These are phyloP conservation scores for Dimocarpus longan DNA, from an alignment of 345 rosid genomes.

Conservation along the genomic window DNA sequence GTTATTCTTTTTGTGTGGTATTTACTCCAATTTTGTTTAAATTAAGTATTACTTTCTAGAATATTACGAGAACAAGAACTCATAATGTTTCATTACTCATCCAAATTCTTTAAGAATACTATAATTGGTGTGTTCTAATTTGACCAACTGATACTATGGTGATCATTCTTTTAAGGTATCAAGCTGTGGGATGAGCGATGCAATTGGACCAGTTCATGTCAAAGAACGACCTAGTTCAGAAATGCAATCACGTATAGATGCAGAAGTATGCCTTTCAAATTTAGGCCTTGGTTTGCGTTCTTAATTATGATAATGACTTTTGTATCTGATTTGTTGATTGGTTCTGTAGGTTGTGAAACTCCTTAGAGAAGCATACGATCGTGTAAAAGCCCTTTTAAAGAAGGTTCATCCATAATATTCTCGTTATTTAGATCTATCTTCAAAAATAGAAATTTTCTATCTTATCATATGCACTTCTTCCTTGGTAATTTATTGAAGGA, in stretches of 20 bases:
- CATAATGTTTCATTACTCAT: not conserved
- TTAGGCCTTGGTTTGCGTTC: not conserved
- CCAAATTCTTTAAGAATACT: not conserved
- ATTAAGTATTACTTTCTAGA: not conserved
- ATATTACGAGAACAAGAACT: not conserved
- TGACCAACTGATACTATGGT: constrained; percentile 1
- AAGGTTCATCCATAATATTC: constrained; percentile 51
- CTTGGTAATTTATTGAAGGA: not conserved
- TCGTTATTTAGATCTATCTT: not conserved
- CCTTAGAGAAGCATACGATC: constrained; percentile 93
- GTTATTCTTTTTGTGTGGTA: not conserved
- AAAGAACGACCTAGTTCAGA: constrained; percentile 95
- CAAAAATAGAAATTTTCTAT: not conserved
- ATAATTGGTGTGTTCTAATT: not conserved
- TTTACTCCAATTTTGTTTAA: not conserved
- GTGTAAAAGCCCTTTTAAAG: constrained; percentile 77
- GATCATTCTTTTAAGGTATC: constrained; percentile 55
- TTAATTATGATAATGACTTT: not conserved
- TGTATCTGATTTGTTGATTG: constrained; percentile 16
- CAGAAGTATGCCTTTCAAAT: constrained; percentile 60
- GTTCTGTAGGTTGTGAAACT: constrained; percentile 79
- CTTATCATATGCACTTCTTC: too few relatives aligned
- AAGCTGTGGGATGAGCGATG: constrained; percentile 92
- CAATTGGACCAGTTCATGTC: constrained; percentile 88
- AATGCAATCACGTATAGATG: constrained; percentile 94